A percentile compares a stretch with the other conserved stretches of the same genome.
These are phyloP conservation scores for Trichomonas vaginalis DNA, from an alignment of 208 protist genomes.

Conservation along the genomic window DNA sequence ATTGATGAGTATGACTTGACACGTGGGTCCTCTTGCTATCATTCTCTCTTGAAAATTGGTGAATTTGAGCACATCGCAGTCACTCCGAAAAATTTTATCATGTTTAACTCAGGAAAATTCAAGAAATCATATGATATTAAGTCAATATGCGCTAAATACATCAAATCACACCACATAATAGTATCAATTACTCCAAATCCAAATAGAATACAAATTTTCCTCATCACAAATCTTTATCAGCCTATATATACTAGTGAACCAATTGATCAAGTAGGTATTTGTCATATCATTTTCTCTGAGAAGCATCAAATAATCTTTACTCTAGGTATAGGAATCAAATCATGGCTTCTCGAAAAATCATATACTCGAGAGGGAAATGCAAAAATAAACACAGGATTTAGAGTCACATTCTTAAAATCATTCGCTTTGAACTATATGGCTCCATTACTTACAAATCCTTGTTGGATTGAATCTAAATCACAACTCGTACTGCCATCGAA, in stretches of 20 bases:
- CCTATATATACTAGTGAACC: not conserved
- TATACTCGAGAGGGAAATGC: not conserved
- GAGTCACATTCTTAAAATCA: not conserved
- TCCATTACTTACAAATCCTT: not conserved
- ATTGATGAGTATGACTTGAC: not conserved
- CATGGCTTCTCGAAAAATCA: not conserved
- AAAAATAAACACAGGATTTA: not conserved
- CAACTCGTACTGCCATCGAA: not conserved
- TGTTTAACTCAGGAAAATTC: not conserved
- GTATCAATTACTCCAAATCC: not conserved
- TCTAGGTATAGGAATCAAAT: not conserved
- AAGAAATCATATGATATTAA: not conserved
- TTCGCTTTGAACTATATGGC: not conserved
- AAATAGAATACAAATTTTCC: not conserved
- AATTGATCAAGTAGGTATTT: slow-evolving; percentile 3
- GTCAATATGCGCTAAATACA: not conserved
- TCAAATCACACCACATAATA: not conserved
- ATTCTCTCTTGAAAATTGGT: not conserved
- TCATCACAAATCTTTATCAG: not conserved
- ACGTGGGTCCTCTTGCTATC: not conserved
- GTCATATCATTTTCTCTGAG: not conserved
- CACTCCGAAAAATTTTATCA: not conserved
- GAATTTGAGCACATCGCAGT: not conserved
- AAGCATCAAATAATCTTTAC: not conserved
- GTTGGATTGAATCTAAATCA: not conserved